phyloP scores from a whole-genome alignment of 495 filamentous ascomycete genomes.

The Terfezia boudieri region DNA sequence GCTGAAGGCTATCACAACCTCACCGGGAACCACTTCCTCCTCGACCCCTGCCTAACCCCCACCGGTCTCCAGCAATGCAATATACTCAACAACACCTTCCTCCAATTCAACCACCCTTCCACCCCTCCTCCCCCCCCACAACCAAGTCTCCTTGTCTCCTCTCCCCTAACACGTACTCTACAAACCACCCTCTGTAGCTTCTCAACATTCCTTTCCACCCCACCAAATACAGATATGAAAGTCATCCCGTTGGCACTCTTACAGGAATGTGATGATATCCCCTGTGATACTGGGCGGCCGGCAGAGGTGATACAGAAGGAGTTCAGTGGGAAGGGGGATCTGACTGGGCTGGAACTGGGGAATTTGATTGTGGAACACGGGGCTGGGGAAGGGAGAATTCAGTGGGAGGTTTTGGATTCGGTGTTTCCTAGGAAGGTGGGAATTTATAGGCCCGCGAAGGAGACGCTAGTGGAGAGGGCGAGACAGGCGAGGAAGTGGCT shows the following conservation, averaged over 20 bases:
- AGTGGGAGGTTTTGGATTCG: not conserved
- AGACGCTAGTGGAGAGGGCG: not conserved
- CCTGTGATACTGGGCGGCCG: not conserved
- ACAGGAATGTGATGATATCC: not conserved
- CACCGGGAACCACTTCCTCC: not conserved
- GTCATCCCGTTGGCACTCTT: not conserved
- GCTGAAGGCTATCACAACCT: not conserved
- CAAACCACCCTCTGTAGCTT: not conserved
- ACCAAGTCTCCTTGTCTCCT: not conserved
- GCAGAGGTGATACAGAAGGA: not conserved
- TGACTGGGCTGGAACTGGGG: not conserved
- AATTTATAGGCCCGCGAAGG: not conserved
- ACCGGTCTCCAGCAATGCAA: not conserved
- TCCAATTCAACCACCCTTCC: not conserved
- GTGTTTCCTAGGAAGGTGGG: not conserved
- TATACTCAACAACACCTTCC: not conserved
- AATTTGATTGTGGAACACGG: not conserved
- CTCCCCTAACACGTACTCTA: not conserved
- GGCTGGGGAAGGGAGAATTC: not conserved
- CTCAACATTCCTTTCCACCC: not conserved
- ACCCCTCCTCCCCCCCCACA: not conserved
- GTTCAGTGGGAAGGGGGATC: not conserved
- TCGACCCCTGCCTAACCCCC: not conserved
- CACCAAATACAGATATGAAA: not conserved
- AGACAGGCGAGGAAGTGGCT: not conserved